A percentile compares a stretch with the other conserved stretches of the same genome.
Evolutionary conservation across 2,329 filamentous ascomycete genomes (phyloP).

Genomic region (Colletotrichum simmondsii): DNA sequence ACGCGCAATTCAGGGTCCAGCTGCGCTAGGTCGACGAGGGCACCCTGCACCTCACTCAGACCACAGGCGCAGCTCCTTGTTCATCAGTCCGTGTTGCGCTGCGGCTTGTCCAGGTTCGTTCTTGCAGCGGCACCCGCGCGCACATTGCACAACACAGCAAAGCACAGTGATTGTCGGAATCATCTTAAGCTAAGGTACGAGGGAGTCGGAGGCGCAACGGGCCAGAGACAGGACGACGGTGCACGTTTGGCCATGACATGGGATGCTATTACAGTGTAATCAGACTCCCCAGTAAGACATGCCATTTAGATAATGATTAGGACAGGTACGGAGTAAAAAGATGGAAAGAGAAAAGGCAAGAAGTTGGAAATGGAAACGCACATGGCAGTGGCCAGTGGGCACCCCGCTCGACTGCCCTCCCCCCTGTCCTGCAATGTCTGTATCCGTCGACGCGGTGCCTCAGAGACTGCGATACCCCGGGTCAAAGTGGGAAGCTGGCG

Average conservation of each 20-base stretch:
- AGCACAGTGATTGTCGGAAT: neutral
- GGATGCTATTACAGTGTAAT: neutral
- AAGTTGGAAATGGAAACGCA: neutral
- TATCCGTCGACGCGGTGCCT: neutral
- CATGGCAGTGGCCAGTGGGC: neutral
- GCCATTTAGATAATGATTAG: too few species aligned
- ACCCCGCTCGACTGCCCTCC: neutral
- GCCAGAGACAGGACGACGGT: neutral
- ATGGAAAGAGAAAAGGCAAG: neutral
- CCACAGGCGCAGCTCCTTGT: neutral
- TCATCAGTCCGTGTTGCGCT: neutral
- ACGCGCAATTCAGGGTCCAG: slow-evolving; percentile 1
- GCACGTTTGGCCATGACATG: neutral
- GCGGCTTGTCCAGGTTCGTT: neutral
- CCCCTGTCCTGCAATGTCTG: neutral
- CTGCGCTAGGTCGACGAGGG: neutral
- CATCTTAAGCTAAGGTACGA: neutral
- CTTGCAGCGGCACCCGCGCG: neutral
- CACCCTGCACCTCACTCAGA: neutral
- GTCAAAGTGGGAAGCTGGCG: neutral
- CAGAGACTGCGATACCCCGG: neutral
- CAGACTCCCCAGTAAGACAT: too few species aligned
- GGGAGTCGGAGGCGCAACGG: neutral
- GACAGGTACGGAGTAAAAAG: neutral
- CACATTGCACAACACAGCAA: neutral